A percentile compares a stretch with the other conserved stretches of the same genome.
These are phyloP conservation scores for Pichia sp. DNA, from an alignment of 1,139 yeast species.

Conservation along the genomic window DNA sequence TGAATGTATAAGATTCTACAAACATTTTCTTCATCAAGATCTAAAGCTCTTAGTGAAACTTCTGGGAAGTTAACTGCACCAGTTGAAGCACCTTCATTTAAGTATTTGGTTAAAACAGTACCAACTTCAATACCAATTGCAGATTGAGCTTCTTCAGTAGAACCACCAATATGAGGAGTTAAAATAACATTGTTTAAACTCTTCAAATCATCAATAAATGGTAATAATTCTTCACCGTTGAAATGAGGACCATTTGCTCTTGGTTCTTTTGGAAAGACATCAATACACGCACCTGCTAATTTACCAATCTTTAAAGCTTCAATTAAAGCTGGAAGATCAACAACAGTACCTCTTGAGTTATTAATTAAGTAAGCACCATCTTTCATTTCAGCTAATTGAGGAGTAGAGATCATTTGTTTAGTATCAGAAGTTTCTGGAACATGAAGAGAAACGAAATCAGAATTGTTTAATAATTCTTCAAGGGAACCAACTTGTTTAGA, in stretches of 20 bases:
- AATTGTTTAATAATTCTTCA: conserved; percentile 68
- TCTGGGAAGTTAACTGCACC: conserved; percentile 99
- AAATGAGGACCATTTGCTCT: conserved; percentile 92
- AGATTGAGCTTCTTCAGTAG: conserved; percentile 98
- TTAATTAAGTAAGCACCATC: conserved; percentile 91
- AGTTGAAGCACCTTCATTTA: conserved; percentile 92
- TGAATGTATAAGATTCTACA: conserved; percentile 95
- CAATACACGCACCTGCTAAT: conserved; percentile 96
- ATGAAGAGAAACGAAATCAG: conserved; percentile 90
- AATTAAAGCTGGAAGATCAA: conserved; percentile 89
- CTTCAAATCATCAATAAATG: conserved; percentile 79
- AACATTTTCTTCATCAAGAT: conserved; percentile 78
- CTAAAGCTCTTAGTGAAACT: conserved; percentile 83
- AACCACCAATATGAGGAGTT: conserved; percentile 98
- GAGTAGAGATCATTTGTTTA: conserved; percentile 78
- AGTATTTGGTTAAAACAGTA: conserved; percentile 76
- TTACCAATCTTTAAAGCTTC: conserved; percentile 90
- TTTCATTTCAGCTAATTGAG: conserved; percentile 94
- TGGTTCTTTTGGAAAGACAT: conserved; percentile 96
- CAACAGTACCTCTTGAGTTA: conserved; percentile 97
- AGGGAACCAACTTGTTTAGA: conserved; percentile 87
- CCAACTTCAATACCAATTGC: conserved; percentile 97
- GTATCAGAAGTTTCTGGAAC: conserved; percentile 96
- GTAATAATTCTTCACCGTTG: conserved; percentile 56
- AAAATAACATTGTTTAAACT: conserved; percentile 82